phyloP scores from a whole-genome alignment of 371 early-diverging fungal species.

The Rhizopus stolonifer region DNA sequence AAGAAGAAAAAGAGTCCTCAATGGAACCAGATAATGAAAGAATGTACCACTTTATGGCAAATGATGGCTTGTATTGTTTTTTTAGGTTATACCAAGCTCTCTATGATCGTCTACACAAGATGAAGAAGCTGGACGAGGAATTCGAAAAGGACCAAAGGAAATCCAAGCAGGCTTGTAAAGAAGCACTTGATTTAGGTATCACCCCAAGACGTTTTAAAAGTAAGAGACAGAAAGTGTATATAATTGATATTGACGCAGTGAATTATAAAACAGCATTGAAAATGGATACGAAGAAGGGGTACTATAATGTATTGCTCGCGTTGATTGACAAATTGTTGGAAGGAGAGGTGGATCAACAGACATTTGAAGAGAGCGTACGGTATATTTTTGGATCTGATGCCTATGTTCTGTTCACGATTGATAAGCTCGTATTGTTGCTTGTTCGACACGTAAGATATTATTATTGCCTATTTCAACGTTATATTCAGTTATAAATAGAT shows the following conservation, averaged over 20 bases:
- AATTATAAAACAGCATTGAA: slow-evolving; percentile 11
- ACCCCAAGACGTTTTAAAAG: slow-evolving; percentile 41
- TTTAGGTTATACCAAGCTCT: slow-evolving; percentile 71
- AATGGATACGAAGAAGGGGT: slow-evolving; percentile 46
- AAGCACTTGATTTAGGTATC: slow-evolving; percentile 80
- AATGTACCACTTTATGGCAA: slow-evolving; percentile 63
- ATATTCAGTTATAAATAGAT: slow-evolving; percentile 3
- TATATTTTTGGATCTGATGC: slow-evolving; percentile 84
- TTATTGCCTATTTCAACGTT: not conserved
- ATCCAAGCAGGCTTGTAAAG: slow-evolving; percentile 56
- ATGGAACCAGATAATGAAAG: slow-evolving; percentile 25
- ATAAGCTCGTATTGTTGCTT: slow-evolving; percentile 52
- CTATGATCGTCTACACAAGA: slow-evolving; percentile 71
- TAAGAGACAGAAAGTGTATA: slow-evolving; percentile 4
- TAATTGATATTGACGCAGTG: not conserved
- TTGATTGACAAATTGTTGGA: slow-evolving; percentile 71
- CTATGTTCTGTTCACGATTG: slow-evolving; percentile 82
- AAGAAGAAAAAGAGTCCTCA: not conserved
- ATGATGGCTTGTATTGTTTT: slow-evolving; percentile 81
- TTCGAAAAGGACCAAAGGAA: slow-evolving; percentile 56
- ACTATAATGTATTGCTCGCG: slow-evolving; percentile 70
- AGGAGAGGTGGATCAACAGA: slow-evolving; percentile 76
- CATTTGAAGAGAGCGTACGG: slow-evolving; percentile 90
- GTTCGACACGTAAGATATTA: slow-evolving; percentile 20
- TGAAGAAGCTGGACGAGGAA: slow-evolving; percentile 70